Conservation (phyloP, 345 rosid species). For the Eucalyptus cloeziana region DNA sequence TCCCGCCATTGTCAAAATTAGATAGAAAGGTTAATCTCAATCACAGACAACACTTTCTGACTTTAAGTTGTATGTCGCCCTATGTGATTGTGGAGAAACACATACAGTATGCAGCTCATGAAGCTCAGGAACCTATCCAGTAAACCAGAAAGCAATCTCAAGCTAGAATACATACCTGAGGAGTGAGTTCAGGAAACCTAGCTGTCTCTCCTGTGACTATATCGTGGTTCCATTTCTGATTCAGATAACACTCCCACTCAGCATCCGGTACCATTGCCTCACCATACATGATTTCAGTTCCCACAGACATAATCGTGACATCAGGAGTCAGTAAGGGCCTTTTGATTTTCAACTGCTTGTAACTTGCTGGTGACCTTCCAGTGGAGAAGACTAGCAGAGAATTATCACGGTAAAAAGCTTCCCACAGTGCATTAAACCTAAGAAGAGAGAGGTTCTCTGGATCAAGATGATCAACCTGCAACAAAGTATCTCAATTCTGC, state of each 20-base stretch:
- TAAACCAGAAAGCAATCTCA: background rate
- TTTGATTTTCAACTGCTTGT: conserved; percentile 37
- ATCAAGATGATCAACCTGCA: conserved; percentile 79
- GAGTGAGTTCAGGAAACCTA: conserved; percentile 59
- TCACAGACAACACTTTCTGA: background rate
- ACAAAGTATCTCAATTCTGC: background rate
- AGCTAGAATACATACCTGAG: conserved; percentile 27
- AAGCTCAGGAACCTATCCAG: background rate
- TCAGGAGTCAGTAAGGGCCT: conserved; percentile 82
- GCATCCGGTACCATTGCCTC: conserved; percentile 44
- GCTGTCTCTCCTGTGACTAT: conserved; percentile 56
- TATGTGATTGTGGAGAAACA: background rate
- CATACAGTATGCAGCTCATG: background rate
- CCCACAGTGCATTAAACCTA: conserved; percentile 84
- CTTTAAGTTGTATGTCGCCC: background rate
- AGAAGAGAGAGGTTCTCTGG: conserved; percentile 50
- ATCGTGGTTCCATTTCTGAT: conserved; percentile 59
- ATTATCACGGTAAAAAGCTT: conserved; percentile 58
- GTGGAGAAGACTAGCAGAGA: conserved; percentile 75
- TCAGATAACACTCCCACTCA: conserved; percentile 53
- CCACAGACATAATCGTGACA: conserved; percentile 73
- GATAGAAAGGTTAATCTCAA: background rate
- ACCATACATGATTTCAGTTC: conserved; percentile 82
- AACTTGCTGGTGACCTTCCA: conserved; percentile 61
- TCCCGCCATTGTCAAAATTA: background rate